These are phyloP conservation scores for Noccaea caerulescens DNA, from an alignment of 345 rosid genomes.

Conservation along the genomic window DNA sequence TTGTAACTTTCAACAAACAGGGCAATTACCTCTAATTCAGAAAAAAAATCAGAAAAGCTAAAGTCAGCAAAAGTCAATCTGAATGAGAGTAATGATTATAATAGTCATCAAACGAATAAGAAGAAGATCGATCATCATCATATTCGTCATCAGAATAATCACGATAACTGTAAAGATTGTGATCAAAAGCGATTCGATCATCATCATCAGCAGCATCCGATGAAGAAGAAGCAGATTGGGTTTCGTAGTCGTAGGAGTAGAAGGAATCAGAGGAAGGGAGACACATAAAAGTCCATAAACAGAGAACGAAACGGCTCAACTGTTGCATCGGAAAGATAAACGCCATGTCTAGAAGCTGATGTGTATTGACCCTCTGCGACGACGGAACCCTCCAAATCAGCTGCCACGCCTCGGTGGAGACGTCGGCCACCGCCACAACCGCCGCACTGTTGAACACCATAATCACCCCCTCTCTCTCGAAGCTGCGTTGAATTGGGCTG, in stretches of 20 bases:
- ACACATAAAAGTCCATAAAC: slow-evolving; percentile 78
- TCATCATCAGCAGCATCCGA: slow-evolving; percentile 34
- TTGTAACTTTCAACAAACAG: slow-evolving; percentile 14
- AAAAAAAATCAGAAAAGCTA: slow-evolving; percentile 14
- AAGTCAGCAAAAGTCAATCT: slow-evolving; percentile 48
- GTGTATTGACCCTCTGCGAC: slow-evolving; percentile 54
- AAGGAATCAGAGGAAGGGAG: slow-evolving; percentile 66
- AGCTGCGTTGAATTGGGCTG: slow-evolving; percentile 13
- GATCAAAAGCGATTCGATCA: slow-evolving; percentile 35
- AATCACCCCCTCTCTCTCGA: slow-evolving; percentile 1
- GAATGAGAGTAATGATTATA: slow-evolving; percentile 49
- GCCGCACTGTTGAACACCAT: slow-evolving; percentile 69
- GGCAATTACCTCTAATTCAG: background rate
- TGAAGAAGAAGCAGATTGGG: slow-evolving; percentile 37
- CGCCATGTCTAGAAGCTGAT: slow-evolving; percentile 65
- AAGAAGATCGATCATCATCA: slow-evolving; percentile 39
- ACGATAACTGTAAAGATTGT: slow-evolving; percentile 20
- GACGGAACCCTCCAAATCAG: slow-evolving; percentile 51
- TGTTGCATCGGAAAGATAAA: slow-evolving; percentile 59
- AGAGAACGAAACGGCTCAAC: slow-evolving; percentile 62
- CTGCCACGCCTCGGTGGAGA: slow-evolving; percentile 65
- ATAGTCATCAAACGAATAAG: slow-evolving; percentile 46
- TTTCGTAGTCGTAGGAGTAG: slow-evolving; percentile 47
- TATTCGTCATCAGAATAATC: slow-evolving; percentile 25
- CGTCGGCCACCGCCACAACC: slow-evolving; percentile 54